Base-by-base conservation (phyloP, 2,329 filamentous ascomycete genomes). In the Cordyceps tenuipes region DNA sequence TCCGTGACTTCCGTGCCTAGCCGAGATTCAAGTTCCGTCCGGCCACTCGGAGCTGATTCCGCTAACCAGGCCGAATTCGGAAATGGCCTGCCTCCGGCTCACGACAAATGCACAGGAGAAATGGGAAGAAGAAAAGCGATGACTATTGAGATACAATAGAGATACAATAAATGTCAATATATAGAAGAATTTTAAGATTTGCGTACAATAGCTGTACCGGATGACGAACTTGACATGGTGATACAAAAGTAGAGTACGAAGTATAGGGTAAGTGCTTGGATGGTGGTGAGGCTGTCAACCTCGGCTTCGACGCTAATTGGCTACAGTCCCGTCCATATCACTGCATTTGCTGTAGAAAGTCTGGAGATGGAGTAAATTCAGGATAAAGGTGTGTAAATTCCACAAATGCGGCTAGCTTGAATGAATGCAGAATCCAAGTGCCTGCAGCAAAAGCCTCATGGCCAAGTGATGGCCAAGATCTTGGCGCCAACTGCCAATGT, bases 21-120 rank as follows among this genome's bases (percentile, higher is more conserved):
- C 54, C 54, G 54, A 49, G 34, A 26, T 31, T 29, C 23, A 12
- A 36, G 31, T 57, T 48, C 54, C 54, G 54, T 48, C 54, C 54
- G 54, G 21, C 44, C 23, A 39, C 31, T 41, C 54, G 54, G 54
- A 57, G 54, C 46, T 13, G 44, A 17, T 57, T 57, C 54, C 54
- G 54, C 54, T 5, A 47, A 23, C 31, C 34, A 57, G 31, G 29
- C 54, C 54, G 19, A 49, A 57, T 49, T 21, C 21, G 54, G 54
- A 49, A 41, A 41, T 6, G 10, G 44, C 44, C 8, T 41, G 44
- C 44, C 8, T 41, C 44, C 31, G 29, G 21, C 17, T n/a, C 19
- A n/a, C 3, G 36, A 13, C 52, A 39, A 41, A 1, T n/a, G 23
- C 26, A 5, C 12, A 51, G 21, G 26, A 21, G 2, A 5, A 12